These are phyloP conservation scores for Candida loeiensis DNA, from an alignment of 805 yeast genomes.

Conservation along the genomic window DNA sequence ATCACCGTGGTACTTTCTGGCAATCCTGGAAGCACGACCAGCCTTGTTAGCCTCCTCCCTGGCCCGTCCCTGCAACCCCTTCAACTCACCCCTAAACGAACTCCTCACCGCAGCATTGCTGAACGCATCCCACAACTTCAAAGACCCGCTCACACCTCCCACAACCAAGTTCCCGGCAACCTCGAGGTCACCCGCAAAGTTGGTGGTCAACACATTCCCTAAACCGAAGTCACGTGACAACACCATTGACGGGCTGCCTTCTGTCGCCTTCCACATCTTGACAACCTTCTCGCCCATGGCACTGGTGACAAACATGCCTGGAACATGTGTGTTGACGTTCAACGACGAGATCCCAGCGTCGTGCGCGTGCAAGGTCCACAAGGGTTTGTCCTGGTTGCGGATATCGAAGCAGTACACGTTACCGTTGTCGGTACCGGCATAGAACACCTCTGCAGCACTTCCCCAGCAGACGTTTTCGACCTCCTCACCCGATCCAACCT, in stretches of 20 bases:
- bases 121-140: conserved; percentile 92
- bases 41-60: conserved; percentile 49
- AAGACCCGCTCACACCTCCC: conserved; percentile 82
- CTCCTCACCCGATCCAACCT: conserved; percentile 67
- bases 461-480: conserved; percentile 78
- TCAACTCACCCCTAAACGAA: conserved; percentile 59
- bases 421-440: conserved; percentile 91
- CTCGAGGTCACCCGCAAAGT: conserved; percentile 85
- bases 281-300: conserved; percentile 87
- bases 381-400: conserved; percentile 60
- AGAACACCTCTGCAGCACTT: conserved; percentile 50
- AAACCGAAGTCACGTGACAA: conserved; percentile 88
- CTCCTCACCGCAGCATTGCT: conserved; percentile 75
- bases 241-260: conserved; percentile 74
- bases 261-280: conserved; percentile 73
- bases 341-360: conserved; percentile 89
- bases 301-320: conserved; percentile 76
- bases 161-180: conserved; percentile 78
- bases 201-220: conserved; percentile 81
- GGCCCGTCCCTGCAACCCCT: conserved; percentile 52
- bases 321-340: conserved; percentile 61
- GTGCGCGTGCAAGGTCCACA: conserved; percentile 97
- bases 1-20: conserved; percentile 60
- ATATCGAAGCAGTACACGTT: conserved; percentile 86
- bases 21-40: conserved; percentile 69